A percentile compares a stretch with the other conserved stretches of the same genome.
Conservation (phyloP, 2,329 filamentous ascomycete species). For the Stachybotrys echinatus region DNA sequence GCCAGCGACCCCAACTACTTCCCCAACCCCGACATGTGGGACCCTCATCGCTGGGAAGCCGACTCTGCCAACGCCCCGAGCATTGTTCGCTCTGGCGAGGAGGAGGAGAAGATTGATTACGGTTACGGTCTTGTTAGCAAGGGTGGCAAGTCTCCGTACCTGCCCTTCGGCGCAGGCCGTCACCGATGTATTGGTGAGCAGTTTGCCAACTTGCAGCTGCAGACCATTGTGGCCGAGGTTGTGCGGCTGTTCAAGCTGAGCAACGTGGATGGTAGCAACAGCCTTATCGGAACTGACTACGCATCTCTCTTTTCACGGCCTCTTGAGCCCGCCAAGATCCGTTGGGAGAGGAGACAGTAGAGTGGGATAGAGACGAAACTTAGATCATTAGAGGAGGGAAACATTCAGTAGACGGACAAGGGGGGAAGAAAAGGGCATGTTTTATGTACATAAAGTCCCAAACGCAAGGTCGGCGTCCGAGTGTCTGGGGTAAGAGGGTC, state of each 20-base stretch:
- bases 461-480: neutral
- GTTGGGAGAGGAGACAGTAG: conserved; percentile 65
- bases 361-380: conserved; percentile 5
- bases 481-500: neutral
- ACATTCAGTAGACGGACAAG: no score
- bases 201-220: conserved; percentile 88
- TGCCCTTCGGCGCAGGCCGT: conserved; percentile 88
- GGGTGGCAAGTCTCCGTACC: conserved; percentile 81
- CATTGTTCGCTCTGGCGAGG: conserved; percentile 45
- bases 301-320: conserved; percentile 69
- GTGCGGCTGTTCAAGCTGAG: conserved; percentile 76
- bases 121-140: conserved; percentile 92
- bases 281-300: conserved; percentile 65
- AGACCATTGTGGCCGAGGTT: conserved; percentile 74
- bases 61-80: conserved; percentile 51
- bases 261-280: conserved; percentile 66
- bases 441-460: neutral
- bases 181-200: conserved; percentile 96
- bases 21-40: conserved; percentile 76
- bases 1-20: conserved; percentile 70
- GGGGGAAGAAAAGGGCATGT: neutral
- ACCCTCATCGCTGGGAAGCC: conserved; percentile 85
- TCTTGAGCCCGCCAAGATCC: conserved; percentile 63
- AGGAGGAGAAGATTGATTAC: conserved; percentile 81
- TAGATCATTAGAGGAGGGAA: neutral